Conservation (phyloP, 2,329 filamentous ascomycete species). For the Trichoderma breve region DNA sequence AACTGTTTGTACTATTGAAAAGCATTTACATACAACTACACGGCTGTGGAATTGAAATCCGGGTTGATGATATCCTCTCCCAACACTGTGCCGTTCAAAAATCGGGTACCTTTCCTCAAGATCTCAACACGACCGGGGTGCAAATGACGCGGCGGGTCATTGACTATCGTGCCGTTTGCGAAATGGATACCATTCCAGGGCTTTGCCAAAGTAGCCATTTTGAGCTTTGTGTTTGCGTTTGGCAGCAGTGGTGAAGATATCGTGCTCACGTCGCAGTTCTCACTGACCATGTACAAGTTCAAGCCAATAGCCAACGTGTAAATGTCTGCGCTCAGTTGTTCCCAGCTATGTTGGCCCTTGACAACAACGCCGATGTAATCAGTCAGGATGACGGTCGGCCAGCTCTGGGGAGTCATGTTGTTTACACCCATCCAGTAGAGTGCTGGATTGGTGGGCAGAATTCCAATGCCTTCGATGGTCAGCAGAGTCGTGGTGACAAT, state of each 20-base stretch:
- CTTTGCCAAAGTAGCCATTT: background rate
- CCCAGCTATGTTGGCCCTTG: slow-evolving; percentile 27
- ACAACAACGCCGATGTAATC: slow-evolving; percentile 35
- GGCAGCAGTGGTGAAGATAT: slow-evolving; percentile 28
- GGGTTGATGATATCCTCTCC: slow-evolving; percentile 26
- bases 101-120: slow-evolving; percentile 29
- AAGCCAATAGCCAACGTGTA: slow-evolving; percentile 32
- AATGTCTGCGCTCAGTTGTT: slow-evolving; percentile 33
- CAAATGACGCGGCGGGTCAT: slow-evolving; percentile 26
- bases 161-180: slow-evolving; percentile 30
- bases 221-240: background rate
- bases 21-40: background rate
- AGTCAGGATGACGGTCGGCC: slow-evolving; percentile 33
- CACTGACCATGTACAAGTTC: slow-evolving; percentile 34
- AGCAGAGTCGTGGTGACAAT: slow-evolving; percentile 29
- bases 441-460: slow-evolving; percentile 34
- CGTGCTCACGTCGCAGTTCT: slow-evolving; percentile 31
- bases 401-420: slow-evolving; percentile 29
- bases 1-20: background rate
- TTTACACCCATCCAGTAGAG: slow-evolving; percentile 36
- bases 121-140: slow-evolving; percentile 25
- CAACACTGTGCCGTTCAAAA: slow-evolving; percentile 28
- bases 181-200: slow-evolving; percentile 34
- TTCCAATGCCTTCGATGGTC: slow-evolving; percentile 31
- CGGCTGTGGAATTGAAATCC: slow-evolving; percentile 14